Base-by-base conservation (phyloP, 768 basidiomycete species). In the Boletus edulis region DNA sequence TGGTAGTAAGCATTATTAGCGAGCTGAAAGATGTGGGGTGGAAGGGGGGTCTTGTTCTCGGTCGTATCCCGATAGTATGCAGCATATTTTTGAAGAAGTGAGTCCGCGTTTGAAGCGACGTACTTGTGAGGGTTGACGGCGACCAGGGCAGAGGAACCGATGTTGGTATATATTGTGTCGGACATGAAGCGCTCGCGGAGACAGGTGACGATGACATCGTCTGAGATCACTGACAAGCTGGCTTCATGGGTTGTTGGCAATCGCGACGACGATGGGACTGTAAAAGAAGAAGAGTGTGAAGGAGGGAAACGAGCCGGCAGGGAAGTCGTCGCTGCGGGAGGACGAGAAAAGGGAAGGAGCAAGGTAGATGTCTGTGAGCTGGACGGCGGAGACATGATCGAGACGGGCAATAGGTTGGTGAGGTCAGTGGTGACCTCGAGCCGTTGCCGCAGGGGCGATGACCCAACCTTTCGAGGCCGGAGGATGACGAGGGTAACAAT, bases 121-220 rank as follows among this genome's bases (percentile, higher is more conserved):
- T 91, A 94, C 71, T 95, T 94, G 78, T 95, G 90, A 0, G 95
- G 94, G 72, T 98, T 98, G 62, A 98, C 78, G 29, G 89, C 89
- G 58, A 98, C 85, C 61, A 97, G 76, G 9, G 80, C 78, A 29
- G 84, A 84, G 6, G 87, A 75, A 46, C 90, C 87, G 59, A 93
- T 66, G 62, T 63, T 75, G 46, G 92, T 91, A 75, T 94, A 94
- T 62, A 91, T 86, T 60, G 75, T 80, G 75, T 94, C 92, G 3
- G 84, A 74, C 81, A 92, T 86, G 73, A 94, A 94, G 15, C 92
- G 81, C 67, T 94, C 91, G 5, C 2, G 20, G 20, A 20, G 20
- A 20, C 20, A 20, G 20, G 20, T 20, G 20, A 20, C 65, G 94
- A 94, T 84, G 68, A 86, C 78, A 69, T 94, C 92, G 77, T 94